Evolutionary conservation across 768 basidiomycete genomes (phyloP), one percentile per base, ranked within the genome.

Genomic region (Lactarius indigo): DNA sequence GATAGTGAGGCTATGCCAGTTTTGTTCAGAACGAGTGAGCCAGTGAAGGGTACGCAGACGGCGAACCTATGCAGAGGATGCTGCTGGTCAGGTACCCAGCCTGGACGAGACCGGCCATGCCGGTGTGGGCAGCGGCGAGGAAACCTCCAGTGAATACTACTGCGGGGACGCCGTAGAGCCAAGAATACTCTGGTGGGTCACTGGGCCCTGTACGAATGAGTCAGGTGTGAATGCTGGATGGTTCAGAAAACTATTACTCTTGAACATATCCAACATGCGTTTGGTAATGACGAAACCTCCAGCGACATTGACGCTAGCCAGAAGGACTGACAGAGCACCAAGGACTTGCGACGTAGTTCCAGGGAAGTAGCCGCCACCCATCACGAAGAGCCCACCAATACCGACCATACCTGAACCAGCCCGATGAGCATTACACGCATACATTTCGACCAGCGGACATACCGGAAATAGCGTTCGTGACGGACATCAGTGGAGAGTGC

Each of bases 201-300:
- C 85, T 87, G 17, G 87, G 87, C 39, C 90, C 89, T 91, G 70
- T 33, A 64, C 10, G 64, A 39, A 33, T n/a, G 66, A 64, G 20
- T 37, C 37, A 47, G 20, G 42, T 61, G 23, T 15, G 60, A 26
- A 17, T 61, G 42, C 37, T 17, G 3, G 33, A 61, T 5, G 33
- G 57, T 30, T 55, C 3, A 23, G 20, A 37, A 7, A 68, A 82
- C 68, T 75, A 42, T 58, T 63, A 90, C 93, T 87, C 78, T 90
- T 91, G 77, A 95, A 95, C 89, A 95, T 92, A 73, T 94, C 91
- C 67, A 95, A 79, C 93, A 95, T 95, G 52, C 92, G 87, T 76
- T 93, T 93, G 28, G 92, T 94, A 72, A 94, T 89, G 44, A 92
- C 87, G 72, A 94, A 94, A 54, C 93, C 93, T 60, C 93, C 93